Evolutionary conservation across 257 asterid genomes (phyloP), one percentile per base, ranked within the genome.

Genomic region (Coffea canephora): DNA sequence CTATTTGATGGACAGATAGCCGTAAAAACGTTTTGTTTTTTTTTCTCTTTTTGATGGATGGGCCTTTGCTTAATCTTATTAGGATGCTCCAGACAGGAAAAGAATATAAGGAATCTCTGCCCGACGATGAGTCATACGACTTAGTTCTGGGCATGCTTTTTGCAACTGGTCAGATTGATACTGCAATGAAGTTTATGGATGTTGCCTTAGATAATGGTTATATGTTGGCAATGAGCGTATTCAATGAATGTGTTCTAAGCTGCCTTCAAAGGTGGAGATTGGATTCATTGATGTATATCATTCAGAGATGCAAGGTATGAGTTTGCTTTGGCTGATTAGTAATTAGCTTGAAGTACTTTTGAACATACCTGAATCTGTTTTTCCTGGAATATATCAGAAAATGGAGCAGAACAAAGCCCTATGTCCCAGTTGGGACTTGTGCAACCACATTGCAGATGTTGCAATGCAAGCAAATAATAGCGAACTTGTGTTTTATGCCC

Each of bases 281-380:
- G 85, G 97, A 94, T 80, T 78, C 89, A 25, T 70, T 92, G 90
- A 90, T 88, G 71, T 89, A 96, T 54, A 68, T 94, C 83, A 85
- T 94, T 71, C 97, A 91, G 87, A 92, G 85, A 89, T 96, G 99
- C 97, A 91, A 94, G 97, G 99, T 94, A 84, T 76, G 48, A 50
- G 21, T 74, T 2, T 66, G 71, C 31, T 71, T 77, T 78, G 4
- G 68, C 79, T 85, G 46, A 82, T 77, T 61, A 34, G 76, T 79
- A 65, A 50, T 36, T 62, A 69, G 14, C 23, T 74, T 19, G 45
- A 39, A 31, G 14, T 36, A 74, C 73, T 64, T 73, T 69, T 81
- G 36, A 49, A 45, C 45, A 65, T 82, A 83, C 19, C 75, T 67
- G 79, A 77, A 82, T 71, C 59, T 62, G 69, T 76, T 69, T 69